Evolutionary conservation across 129 eudicot species (phyloP).

Genomic region (Helichrysum umbraculigerum): DNA sequence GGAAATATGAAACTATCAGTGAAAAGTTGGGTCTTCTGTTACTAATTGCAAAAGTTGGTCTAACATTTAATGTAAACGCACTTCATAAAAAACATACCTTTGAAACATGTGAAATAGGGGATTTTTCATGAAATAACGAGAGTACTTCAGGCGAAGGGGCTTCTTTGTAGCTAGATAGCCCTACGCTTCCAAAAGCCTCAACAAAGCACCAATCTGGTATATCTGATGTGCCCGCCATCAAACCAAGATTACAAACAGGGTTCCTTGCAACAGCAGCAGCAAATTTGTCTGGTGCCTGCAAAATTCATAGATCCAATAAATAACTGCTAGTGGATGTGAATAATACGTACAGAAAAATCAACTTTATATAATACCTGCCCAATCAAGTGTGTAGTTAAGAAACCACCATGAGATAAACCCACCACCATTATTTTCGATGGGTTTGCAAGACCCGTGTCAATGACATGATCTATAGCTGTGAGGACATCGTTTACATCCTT

Average conservation of each 20-base stretch:
- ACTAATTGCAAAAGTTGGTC: neutral
- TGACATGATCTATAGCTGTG: conserved; percentile 67
- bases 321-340: neutral
- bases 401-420: conserved; percentile 98
- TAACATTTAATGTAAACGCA: neutral
- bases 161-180: conserved; percentile 59
- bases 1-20: conserved; percentile 27
- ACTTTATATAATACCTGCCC: conserved; percentile 66
- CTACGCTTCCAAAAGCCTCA: conserved; percentile 73
- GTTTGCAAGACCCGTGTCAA: conserved; percentile 73
- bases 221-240: conserved; percentile 90
- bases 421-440: conserved; percentile 74
- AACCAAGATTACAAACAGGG: conserved; percentile 87
- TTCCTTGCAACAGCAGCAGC: conserved; percentile 85
- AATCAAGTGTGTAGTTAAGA: conserved; percentile 84
- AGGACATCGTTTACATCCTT: conserved; percentile 96
- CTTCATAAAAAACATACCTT: conserved; percentile 48
- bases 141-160: conserved; percentile 68
- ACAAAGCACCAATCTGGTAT: conserved; percentile 97
- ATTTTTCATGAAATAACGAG: conserved; percentile 52
- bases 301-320: conserved; percentile 3
- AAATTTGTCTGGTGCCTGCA: conserved; percentile 86
- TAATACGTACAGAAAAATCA: neutral
- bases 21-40: neutral
- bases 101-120: conserved; percentile 80